A percentile compares a stretch with the other conserved stretches of the same genome.
phyloP scores from a whole-genome alignment of 1,139 yeast genomes.

The Kodamaea plutei region DNA sequence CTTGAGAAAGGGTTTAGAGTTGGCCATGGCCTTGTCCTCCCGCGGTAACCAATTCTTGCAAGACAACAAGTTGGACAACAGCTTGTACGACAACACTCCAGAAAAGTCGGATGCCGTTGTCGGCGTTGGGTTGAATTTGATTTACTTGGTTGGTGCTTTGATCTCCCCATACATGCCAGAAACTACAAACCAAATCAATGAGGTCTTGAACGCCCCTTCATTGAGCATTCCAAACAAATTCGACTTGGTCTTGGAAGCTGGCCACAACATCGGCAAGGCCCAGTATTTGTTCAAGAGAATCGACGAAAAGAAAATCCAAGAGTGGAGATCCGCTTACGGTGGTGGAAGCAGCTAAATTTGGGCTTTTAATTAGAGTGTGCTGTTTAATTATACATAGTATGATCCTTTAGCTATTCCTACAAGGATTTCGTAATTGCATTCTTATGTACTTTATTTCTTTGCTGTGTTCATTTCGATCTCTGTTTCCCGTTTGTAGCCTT shows the following conservation, averaged over 20 bases:
- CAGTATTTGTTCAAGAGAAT: conserved; percentile 88
- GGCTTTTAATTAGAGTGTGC: too few species aligned
- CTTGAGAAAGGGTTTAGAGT: conserved; percentile 83
- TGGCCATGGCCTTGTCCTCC: conserved; percentile 86
- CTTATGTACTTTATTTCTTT: too few species aligned
- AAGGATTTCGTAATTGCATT: too few species aligned
- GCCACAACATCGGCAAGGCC: conserved; percentile 88
- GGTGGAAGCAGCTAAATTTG: too few species aligned
- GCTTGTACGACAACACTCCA: conserved; percentile 70
- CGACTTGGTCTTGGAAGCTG: conserved; percentile 62
- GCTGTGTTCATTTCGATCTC: too few species aligned
- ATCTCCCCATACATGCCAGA: conserved; percentile 90
- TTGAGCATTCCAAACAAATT: conserved; percentile 76
- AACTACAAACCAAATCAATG: conserved; percentile 62
- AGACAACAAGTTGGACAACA: conserved; percentile 90
- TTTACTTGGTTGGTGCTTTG: conserved; percentile 76
- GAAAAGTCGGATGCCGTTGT: conserved; percentile 88
- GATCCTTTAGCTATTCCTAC: too few species aligned
- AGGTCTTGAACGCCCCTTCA: conserved; percentile 79
- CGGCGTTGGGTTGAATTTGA: conserved; percentile 84
- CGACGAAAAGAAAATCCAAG: conserved; percentile 81
- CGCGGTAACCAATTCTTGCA: conserved; percentile 95
- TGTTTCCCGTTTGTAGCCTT: too few species aligned
- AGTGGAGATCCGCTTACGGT: conserved; percentile 85
- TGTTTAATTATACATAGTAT: too few species aligned